Base-by-base conservation (phyloP, 176 grass and related monocot genomes). In the Juncus inflexus region DNA sequence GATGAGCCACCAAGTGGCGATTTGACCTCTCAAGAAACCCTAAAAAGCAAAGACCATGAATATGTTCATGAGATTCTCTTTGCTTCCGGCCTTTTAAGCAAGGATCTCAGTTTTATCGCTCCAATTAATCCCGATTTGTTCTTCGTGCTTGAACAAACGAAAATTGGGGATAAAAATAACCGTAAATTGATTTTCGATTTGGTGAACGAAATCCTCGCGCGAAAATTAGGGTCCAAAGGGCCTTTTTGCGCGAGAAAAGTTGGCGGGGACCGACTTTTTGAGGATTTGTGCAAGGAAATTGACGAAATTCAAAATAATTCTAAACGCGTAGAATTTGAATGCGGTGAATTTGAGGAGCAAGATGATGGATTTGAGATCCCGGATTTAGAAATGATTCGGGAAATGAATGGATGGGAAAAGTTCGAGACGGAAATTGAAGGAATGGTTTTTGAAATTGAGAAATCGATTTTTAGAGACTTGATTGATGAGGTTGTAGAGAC, bases 41-140 rank as follows among this genome's bases (percentile, higher is more conserved):
- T 64, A 12, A 39, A 77, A 69, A 84, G 76, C 71, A 74, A 74
- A 73, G 89, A 99, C 77, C 83, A 90, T 50, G 76, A 80, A 53
- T 99, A 94, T 10, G 84, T 99, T 15, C 83, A 79, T 11, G 86
- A 99, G 76, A 99, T 99, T 82, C 80, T 99, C n/a, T 37, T 65
- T 12, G 86, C 83, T 40, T 82, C 89, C 55, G 89, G 89, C 6
- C 73, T 94, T 78, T 62, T 90, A 67, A 67, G 78, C 58, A 84
- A 87, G 65, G 75, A 90, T 52, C 64, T 72, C 37, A 77, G 3
- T 38, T 77, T 81, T 15, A 10, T 78, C 60, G 71, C 67, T 50
- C 70, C 63, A 1, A 89, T 99, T 78, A 99, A 94, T 52, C 83
- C 89, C 3, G 80, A 99, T 62, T 78, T 99, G 52, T 94, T 86